A percentile compares a stretch with the other conserved stretches of the same genome.
Conservation (phyloP, 768 basidiomycete species). For the Tylopilus vinaceipallidus region DNA sequence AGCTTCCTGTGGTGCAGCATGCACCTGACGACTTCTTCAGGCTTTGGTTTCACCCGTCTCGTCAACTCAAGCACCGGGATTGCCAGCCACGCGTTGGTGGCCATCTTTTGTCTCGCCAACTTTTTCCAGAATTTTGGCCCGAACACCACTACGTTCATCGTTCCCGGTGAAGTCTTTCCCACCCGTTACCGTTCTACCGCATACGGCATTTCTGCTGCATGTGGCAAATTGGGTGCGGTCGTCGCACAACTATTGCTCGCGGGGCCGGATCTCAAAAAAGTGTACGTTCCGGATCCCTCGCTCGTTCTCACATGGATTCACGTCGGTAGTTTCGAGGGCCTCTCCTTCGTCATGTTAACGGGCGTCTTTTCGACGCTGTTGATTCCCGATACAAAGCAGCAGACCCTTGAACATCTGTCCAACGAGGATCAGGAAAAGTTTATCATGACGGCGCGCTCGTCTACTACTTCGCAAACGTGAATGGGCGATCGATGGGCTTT, state of each 20-base stretch:
- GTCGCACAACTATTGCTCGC: no score
- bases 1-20: not conserved
- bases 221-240: no score
- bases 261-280: no score
- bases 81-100: conserved; percentile 53
- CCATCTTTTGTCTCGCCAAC: conserved; percentile 75
- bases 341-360: not conserved
- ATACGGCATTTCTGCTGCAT: conserved; percentile 54
- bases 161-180: conserved; percentile 80
- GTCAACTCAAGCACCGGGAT: conserved; percentile 16
- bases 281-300: no score
- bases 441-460: not conserved
- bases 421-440: not conserved
- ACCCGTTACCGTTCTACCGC: conserved; percentile 81
- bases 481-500: no score
- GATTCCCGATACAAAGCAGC: not conserved
- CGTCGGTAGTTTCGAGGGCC: not conserved
- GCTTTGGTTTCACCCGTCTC: conserved; percentile 60
- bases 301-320: no score
- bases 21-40: conserved; percentile 32
- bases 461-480: no score
- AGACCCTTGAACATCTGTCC: not conserved
- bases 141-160: conserved; percentile 71
- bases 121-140: conserved; percentile 88
- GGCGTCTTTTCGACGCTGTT: not conserved